Percentiles rank a stretch among this genome's conserved stretches.
These are phyloP conservation scores for Chalciporus chontae DNA, from an alignment of 768 basidiomycete genomes.

Conservation along the genomic window DNA sequence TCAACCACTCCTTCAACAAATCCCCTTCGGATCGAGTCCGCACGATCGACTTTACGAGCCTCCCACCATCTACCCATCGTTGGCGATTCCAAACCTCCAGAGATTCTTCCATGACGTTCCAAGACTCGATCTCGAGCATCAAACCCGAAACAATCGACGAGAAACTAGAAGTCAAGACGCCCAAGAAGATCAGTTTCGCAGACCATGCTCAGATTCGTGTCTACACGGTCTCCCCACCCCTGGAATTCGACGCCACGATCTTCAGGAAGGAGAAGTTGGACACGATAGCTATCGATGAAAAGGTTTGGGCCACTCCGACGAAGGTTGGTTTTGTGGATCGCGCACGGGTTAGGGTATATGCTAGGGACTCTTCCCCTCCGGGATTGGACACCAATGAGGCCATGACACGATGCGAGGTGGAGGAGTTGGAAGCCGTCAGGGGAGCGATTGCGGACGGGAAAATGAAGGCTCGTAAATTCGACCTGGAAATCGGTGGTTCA, in stretches of 20 bases:
- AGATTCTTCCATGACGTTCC: neutral
- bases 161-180: constrained; percentile 13
- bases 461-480: neutral
- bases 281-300: neutral
- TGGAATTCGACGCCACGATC: neutral
- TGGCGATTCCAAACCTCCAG: constrained; percentile 8
- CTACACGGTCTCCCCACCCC: constrained; percentile 10
- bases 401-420: neutral
- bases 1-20: neutral
- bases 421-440: neutral
- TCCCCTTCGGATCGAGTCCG: constrained; percentile 4
- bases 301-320: neutral
- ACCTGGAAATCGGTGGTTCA: neutral
- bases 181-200: constrained; percentile 26
- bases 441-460: neutral
- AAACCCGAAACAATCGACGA: neutral
- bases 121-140: neutral
- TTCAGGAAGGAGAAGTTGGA: neutral
- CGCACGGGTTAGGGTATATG: neutral
- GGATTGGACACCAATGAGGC: neutral
- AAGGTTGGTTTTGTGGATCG: neutral
- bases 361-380: neutral
- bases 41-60: constrained; percentile 29
- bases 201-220: constrained; percentile 21
- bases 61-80: constrained; percentile 10